These are phyloP conservation scores for Nepenthes mirabilis DNA, from an alignment of 148 eudicot species.

Conservation along the genomic window DNA sequence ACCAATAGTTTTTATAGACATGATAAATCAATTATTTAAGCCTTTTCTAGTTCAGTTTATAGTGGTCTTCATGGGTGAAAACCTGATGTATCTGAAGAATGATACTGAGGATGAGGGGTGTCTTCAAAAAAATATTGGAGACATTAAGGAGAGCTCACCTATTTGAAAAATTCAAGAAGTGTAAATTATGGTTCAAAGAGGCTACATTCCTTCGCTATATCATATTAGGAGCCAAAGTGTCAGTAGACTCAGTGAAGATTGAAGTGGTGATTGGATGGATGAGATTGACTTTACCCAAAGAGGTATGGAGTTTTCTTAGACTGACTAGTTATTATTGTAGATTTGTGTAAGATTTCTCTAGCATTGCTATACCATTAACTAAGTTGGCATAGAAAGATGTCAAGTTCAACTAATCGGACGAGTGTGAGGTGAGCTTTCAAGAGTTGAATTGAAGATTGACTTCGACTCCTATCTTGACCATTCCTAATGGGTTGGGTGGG, in stretches of 20 bases:
- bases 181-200: background rate
- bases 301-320: background rate
- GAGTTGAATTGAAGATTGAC: too few relatives aligned
- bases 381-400: too few relatives aligned
- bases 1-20: background rate
- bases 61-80: background rate
- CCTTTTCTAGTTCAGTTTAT: background rate
- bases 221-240: background rate
- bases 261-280: background rate
- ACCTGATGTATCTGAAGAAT: background rate
- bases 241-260: background rate
- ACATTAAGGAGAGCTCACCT: background rate
- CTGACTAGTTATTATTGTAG: too few relatives aligned
- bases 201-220: background rate
- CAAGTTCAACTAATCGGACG: too few relatives aligned
- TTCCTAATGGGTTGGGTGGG: too few relatives aligned
- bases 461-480: too few relatives aligned
- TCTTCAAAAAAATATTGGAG: background rate
- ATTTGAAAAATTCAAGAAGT: background rate
- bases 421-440: too few relatives aligned
- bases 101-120: background rate
- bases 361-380: too few relatives aligned
- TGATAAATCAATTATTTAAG: background rate
- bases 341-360: too few relatives aligned
- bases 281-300: background rate